A percentile compares a stretch with the other conserved stretches of the same genome.
Evolutionary conservation across 2,329 filamentous ascomycete species (phyloP).

Genomic region (Phyllosticta citrichinensis): DNA sequence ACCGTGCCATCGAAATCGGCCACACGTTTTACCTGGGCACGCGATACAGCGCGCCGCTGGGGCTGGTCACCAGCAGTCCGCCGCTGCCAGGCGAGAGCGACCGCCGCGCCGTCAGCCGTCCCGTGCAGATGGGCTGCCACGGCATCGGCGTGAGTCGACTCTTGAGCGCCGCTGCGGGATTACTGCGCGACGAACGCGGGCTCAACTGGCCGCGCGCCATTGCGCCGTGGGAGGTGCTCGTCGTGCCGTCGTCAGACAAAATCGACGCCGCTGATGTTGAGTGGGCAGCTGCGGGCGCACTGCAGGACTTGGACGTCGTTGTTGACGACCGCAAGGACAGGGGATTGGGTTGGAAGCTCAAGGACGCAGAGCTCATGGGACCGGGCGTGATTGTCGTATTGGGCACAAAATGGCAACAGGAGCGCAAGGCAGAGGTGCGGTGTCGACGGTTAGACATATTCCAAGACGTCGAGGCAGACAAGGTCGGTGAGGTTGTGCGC

Average conservation of each 20-base stretch:
- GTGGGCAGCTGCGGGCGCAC: slow-evolving; percentile 54
- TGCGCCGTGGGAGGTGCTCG: slow-evolving; percentile 68
- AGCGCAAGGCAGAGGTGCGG: slow-evolving; percentile 58
- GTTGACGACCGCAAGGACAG: slow-evolving; percentile 39
- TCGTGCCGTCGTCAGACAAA: slow-evolving; percentile 46
- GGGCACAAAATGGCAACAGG: slow-evolving; percentile 39
- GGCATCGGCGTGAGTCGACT: slow-evolving; percentile 90
- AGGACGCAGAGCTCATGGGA: slow-evolving; percentile 80
- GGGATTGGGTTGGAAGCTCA: slow-evolving; percentile 72
- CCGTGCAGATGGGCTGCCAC: slow-evolving; percentile 89
- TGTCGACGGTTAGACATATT: slow-evolving; percentile 58
- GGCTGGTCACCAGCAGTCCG: slow-evolving; percentile 45
- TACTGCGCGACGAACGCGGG: slow-evolving; percentile 55
- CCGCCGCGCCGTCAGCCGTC: slow-evolving; percentile 5
- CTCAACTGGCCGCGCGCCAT: slow-evolving; percentile 83
- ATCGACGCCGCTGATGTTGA: slow-evolving; percentile 40
- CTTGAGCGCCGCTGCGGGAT: slow-evolving; percentile 74
- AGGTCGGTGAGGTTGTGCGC: slow-evolving; percentile 39
- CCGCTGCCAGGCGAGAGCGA: slow-evolving; percentile 24
- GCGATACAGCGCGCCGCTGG: slow-evolving; percentile 69
- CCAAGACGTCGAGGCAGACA: slow-evolving; percentile 45
- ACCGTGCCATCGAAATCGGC: slow-evolving; percentile 73
- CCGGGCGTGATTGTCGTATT: slow-evolving; percentile 77
- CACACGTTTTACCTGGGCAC: slow-evolving; percentile 94
- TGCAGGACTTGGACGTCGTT: slow-evolving; percentile 16